phyloP scores from a whole-genome alignment of 1,139 yeast genomes.

The Geotrichum klebahnii region DNA sequence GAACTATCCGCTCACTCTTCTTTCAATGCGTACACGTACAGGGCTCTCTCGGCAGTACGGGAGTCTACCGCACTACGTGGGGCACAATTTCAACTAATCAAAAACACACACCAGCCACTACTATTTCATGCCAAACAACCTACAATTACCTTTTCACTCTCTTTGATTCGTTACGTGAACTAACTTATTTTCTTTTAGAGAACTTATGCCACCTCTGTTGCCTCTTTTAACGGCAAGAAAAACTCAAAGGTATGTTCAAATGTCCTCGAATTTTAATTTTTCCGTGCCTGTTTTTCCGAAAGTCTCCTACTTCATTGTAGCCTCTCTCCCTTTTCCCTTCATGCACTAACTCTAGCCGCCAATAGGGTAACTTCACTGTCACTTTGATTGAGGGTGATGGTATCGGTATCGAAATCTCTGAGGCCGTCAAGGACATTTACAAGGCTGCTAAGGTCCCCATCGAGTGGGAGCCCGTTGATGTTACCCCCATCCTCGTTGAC shows the following conservation, averaged over 20 bases:
- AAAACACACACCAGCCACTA: no score
- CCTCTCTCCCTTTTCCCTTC: neutral
- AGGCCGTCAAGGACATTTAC: slow-evolving; percentile 87
- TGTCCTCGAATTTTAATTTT: neutral
- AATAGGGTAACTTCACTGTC: slow-evolving; percentile 61
- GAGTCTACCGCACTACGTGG: no score
- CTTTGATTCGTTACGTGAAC: no score
- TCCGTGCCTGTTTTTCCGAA: slow-evolving; percentile 18
- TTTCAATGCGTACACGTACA: no score
- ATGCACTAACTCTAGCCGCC: neutral
- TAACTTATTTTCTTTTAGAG: no score
- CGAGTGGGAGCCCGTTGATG: slow-evolving; percentile 89
- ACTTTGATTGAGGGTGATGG: slow-evolving; percentile 96
- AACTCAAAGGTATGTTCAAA: slow-evolving; percentile 43
- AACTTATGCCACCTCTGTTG: slow-evolving; percentile 48
- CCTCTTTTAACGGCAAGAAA: slow-evolving; percentile 55
- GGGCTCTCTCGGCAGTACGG: no score
- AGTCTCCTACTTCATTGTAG: neutral
- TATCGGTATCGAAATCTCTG: slow-evolving; percentile 93
- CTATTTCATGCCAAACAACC: neutral
- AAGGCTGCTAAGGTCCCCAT: slow-evolving; percentile 81
- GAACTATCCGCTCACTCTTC: no score
- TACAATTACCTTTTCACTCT: neutral
- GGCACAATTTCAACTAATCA: no score
- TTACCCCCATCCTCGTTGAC: slow-evolving; percentile 63